A percentile compares a stretch with the other conserved stretches of the same genome.
Evolutionary conservation across 179 eudicot genomes (phyloP).

Genomic region (Silene vulgaris): DNA sequence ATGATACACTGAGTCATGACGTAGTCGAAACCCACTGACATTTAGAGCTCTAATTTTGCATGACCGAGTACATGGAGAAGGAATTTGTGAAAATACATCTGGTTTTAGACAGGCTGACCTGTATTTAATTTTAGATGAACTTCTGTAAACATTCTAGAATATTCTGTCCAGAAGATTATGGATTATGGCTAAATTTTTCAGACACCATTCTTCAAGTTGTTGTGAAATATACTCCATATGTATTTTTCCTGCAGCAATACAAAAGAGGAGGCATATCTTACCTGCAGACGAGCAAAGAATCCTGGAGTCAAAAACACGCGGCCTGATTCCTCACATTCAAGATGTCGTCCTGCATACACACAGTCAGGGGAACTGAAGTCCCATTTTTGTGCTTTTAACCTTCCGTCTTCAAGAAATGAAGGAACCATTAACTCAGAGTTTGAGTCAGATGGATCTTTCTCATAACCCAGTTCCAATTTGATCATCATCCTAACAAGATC

Average conservation of each 20-base stretch:
- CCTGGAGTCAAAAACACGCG: conserved; percentile 70
- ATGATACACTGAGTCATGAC: too few species aligned
- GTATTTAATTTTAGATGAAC: too few species aligned
- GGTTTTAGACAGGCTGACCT: too few species aligned
- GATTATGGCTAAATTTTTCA: background rate
- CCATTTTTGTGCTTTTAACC: conserved; percentile 73
- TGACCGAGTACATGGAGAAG: background rate
- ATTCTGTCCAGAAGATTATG: background rate
- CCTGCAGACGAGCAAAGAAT: conserved; percentile 89
- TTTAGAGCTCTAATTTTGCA: too few species aligned
- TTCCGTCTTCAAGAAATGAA: conserved; percentile 71
- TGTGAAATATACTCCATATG: background rate
- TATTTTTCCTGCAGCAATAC: background rate
- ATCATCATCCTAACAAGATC: conserved; percentile 79
- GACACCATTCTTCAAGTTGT: background rate
- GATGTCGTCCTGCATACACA: conserved; percentile 70
- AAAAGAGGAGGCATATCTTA: conserved; percentile 26
- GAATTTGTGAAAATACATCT: background rate
- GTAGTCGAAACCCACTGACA: too few species aligned
- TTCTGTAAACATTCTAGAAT: too few species aligned
- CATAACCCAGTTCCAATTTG: conserved; percentile 71
- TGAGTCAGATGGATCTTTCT: conserved; percentile 61
- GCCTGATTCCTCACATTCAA: conserved; percentile 85
- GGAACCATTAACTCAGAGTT: conserved; percentile 62
- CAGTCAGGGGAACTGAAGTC: conserved; percentile 49